These are phyloP conservation scores for Nakazawaea wickerhamii DNA, from an alignment of 805 yeast genomes.

Conservation along the genomic window DNA sequence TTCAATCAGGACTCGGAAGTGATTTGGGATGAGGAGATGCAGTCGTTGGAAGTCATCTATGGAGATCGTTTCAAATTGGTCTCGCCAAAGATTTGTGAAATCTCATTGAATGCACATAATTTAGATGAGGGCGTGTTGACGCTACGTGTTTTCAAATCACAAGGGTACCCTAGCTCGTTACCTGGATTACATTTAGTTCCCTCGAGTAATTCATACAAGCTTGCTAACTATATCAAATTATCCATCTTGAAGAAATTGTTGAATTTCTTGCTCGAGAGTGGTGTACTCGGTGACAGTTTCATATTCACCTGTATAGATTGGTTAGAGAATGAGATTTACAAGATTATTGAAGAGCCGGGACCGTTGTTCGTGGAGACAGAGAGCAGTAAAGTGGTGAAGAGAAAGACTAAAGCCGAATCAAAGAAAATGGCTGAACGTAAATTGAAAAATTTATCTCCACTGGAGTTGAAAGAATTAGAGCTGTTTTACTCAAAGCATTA, in stretches of 20 bases:
- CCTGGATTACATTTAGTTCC: slow-evolving; percentile 64
- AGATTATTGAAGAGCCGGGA: slow-evolving; percentile 70
- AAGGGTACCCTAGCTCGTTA: slow-evolving; percentile 55
- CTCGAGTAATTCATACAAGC: slow-evolving; percentile 35
- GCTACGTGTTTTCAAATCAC: slow-evolving; percentile 38
- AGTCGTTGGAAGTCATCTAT: slow-evolving; percentile 58
- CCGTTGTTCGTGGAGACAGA: slow-evolving; percentile 36
- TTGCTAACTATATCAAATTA: slow-evolving; percentile 67
- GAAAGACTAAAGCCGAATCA: slow-evolving; percentile 9
- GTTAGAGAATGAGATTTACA: slow-evolving; percentile 57
- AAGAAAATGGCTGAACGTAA: slow-evolving; percentile 13
- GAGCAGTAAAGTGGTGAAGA: not conserved
- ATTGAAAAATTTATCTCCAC: slow-evolving; percentile 18
- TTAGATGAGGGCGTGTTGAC: slow-evolving; percentile 23
- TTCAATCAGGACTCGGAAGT: slow-evolving; percentile 27
- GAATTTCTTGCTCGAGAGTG: slow-evolving; percentile 35
- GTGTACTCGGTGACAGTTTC: slow-evolving; percentile 63
- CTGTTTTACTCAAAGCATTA: slow-evolving; percentile 29
- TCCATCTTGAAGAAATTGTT: slow-evolving; percentile 46
- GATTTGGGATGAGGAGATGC: slow-evolving; percentile 73
- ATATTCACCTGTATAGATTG: slow-evolving; percentile 69
- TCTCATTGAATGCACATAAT: slow-evolving; percentile 26
- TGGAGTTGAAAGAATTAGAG: slow-evolving; percentile 29
- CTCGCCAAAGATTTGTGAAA: slow-evolving; percentile 27
- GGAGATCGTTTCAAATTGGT: slow-evolving; percentile 31